These are phyloP conservation scores for Leccinum imitatum DNA, from an alignment of 768 basidiomycete genomes.

Conservation along the genomic window DNA sequence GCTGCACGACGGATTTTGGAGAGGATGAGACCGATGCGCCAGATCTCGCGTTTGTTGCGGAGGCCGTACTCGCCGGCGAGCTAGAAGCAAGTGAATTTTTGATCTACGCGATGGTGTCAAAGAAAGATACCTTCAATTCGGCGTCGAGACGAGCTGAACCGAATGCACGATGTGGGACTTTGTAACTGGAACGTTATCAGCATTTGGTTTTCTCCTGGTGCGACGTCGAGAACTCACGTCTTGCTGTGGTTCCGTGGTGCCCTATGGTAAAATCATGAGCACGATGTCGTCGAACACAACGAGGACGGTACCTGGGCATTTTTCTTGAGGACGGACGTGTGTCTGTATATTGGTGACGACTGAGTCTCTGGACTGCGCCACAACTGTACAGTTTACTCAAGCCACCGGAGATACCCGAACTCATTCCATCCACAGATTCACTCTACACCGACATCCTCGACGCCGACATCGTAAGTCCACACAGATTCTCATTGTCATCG, in stretches of 20 bases:
- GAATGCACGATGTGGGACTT: constrained; percentile 97
- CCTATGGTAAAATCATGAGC: constrained; percentile 47
- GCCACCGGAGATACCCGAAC: constrained; percentile 65
- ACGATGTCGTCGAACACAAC: constrained; percentile 3
- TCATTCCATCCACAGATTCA: constrained; percentile 26
- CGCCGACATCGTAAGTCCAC: constrained; percentile 44
- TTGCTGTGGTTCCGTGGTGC: constrained; percentile 91
- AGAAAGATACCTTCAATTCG: constrained; percentile 83
- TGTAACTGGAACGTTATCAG: constrained; percentile 75
- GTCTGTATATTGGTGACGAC: constrained; percentile 36
- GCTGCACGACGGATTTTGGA: constrained; percentile 99
- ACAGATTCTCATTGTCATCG: constrained; percentile 14
- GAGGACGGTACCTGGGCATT: constrained; percentile 78
- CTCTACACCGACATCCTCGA: constrained; percentile 52
- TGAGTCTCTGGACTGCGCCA: constrained; percentile 34
- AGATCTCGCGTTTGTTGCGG: constrained; percentile 99
- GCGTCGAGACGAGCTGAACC: constrained; percentile 98
- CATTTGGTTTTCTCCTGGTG: constrained; percentile 58
- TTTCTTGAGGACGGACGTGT: constrained; percentile 53
- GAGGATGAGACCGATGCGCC: constrained; percentile 96
- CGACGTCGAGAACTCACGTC: constrained; percentile 88
- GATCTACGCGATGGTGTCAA: background rate
- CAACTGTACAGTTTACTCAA: constrained; percentile 66
- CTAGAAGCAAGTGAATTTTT: constrained; percentile 40
- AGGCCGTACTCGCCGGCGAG: constrained; percentile 99